Evolutionary conservation across 257 asterid genomes (phyloP).

Genomic region (Rauvolfia tetraphylla): DNA sequence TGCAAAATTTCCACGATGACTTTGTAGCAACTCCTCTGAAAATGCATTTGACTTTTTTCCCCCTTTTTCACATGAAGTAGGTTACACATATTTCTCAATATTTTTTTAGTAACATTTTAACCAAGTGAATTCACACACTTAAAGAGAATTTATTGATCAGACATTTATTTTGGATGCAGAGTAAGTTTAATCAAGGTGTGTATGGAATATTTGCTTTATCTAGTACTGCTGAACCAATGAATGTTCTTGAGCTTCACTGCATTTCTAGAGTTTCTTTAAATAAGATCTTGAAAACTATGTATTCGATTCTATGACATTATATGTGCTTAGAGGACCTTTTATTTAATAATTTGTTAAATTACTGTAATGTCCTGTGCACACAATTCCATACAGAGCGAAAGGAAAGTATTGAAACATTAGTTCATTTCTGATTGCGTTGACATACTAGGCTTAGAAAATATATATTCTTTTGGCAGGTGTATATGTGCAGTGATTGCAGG

Average conservation of each 20-base stretch:
- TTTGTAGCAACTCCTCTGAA: background rate
- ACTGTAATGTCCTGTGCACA: background rate
- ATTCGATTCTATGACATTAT: background rate
- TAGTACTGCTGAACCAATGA: background rate
- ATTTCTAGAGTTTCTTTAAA: background rate
- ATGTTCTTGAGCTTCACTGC: background rate
- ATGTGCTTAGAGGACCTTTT: background rate
- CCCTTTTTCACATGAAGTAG: background rate
- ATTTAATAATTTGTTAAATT: background rate
- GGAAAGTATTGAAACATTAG: background rate
- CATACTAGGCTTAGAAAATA: background rate
- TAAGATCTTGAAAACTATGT: background rate
- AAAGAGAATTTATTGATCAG: background rate
- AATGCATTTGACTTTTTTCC: background rate
- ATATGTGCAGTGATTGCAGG: conserved; percentile 86
- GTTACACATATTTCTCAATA: background rate
- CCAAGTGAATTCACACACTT: background rate
- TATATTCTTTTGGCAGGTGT: conserved; percentile 53
- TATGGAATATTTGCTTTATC: background rate
- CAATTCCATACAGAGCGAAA: background rate
- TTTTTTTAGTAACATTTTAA: background rate
- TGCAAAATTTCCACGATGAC: background rate
- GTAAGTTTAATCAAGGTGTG: background rate
- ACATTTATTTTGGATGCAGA: background rate
- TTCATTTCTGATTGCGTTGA: background rate